Evolutionary conservation across 306 rosid species (phyloP).

Genomic region (Trichosanthes truncata): DNA sequence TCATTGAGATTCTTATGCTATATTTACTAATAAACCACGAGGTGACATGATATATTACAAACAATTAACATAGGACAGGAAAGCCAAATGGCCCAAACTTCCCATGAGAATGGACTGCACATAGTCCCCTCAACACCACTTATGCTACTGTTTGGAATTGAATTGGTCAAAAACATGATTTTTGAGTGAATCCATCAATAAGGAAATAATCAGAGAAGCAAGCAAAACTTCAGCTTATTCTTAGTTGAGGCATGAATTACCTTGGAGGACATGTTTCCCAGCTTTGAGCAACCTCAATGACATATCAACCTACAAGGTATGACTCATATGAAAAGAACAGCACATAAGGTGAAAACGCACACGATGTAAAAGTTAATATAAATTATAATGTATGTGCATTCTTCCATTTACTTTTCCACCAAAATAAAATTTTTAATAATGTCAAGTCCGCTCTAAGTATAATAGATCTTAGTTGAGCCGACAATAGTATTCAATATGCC

Average conservation of each 20-base stretch:
- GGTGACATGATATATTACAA: not conserved
- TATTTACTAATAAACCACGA: not conserved
- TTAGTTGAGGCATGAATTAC: slow-evolving; percentile 24
- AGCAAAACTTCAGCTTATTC: not conserved
- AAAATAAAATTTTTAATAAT: not conserved
- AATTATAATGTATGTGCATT: not conserved
- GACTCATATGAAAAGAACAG: not conserved
- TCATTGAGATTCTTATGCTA: not conserved
- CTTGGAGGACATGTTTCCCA: slow-evolving; percentile 94
- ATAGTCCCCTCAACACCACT: not conserved
- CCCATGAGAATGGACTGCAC: not conserved
- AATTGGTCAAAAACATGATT: not conserved
- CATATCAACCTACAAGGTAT: slow-evolving; percentile 52
- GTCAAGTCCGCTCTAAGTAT: not conserved
- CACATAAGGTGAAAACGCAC: not conserved
- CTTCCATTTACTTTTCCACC: not conserved
- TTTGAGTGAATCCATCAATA: not conserved
- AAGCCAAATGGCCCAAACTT: not conserved
- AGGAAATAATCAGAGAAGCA: not conserved
- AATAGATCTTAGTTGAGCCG: not conserved
- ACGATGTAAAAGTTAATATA: not conserved
- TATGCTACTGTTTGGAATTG: not conserved
- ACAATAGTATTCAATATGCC: not conserved
- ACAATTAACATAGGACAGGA: not conserved
- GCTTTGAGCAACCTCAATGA: slow-evolving; percentile 69